Evolutionary conservation across 2,329 filamentous ascomycete species (phyloP).

Genomic region (Talaromyces atroroseus): DNA sequence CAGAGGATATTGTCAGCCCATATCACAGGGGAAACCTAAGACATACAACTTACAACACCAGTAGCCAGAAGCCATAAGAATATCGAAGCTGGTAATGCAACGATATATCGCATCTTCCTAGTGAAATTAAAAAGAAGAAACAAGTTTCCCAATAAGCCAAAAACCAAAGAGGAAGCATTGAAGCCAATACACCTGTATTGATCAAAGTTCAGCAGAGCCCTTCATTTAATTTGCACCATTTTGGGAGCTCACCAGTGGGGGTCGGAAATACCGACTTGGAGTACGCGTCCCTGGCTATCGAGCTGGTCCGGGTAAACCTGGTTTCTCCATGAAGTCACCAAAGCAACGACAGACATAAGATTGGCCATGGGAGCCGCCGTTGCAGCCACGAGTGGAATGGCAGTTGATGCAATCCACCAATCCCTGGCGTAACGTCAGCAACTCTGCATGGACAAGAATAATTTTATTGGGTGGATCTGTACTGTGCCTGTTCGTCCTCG

Average conservation of each 20-base stretch:
- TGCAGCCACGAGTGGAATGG: constrained; percentile 71
- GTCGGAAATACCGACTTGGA: constrained; percentile 57
- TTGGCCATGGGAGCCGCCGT: constrained; percentile 83
- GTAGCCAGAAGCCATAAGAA: constrained; percentile 66
- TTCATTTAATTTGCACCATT: not conserved
- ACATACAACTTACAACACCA: constrained; percentile 44
- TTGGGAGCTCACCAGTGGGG: constrained; percentile 59
- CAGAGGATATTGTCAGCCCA: not conserved
- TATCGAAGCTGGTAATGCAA: constrained; percentile 80
- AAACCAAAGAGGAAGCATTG: constrained; percentile 70
- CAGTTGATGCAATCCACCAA: constrained; percentile 49
- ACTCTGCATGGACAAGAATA: not conserved
- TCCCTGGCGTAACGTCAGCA: constrained; percentile 19
- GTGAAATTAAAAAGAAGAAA: constrained; percentile 87
- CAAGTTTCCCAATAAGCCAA: constrained; percentile 72
- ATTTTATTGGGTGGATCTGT: not conserved
- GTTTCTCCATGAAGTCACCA: constrained; percentile 73
- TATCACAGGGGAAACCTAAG: not conserved
- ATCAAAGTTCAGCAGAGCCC: constrained; percentile 2
- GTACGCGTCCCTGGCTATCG: constrained; percentile 43
- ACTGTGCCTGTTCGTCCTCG: constrained; percentile 39
- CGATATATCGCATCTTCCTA: constrained; percentile 67
- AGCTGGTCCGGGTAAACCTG: constrained; percentile 41
- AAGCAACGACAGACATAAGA: constrained; percentile 77
- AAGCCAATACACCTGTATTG: constrained; percentile 58